Conservation (phyloP, 257 asterid genomes). For the Buddleja alternifolia region DNA sequence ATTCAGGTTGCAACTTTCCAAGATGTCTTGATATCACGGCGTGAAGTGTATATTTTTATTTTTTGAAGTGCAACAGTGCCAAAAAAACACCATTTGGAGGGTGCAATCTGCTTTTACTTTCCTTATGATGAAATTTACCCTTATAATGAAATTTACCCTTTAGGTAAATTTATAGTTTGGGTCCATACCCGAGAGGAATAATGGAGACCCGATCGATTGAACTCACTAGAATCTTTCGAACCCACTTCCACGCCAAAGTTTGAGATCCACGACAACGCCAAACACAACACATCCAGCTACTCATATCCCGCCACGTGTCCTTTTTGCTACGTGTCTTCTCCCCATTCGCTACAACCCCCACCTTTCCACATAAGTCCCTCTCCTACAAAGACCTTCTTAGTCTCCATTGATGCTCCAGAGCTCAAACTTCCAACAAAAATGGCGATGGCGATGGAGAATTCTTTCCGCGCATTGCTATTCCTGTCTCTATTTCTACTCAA, state of each 20-base stretch:
- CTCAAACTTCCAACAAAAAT: slow-evolving; percentile 37
- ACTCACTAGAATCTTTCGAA: slow-evolving; percentile 7
- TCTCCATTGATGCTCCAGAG: slow-evolving; percentile 22
- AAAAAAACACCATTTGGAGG: too few species aligned
- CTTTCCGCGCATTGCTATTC: slow-evolving; percentile 47
- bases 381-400: slow-evolving; percentile 36
- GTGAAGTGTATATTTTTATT: too few species aligned
- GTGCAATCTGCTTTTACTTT: too few species aligned
- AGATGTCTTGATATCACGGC: too few species aligned
- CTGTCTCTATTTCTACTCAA: slow-evolving; percentile 42
- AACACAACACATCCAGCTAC: slow-evolving; percentile 64
- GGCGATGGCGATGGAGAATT: slow-evolving; percentile 59
- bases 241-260: background rate
- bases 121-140: too few species aligned
- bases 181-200: background rate
- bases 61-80: too few species aligned
- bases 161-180: too few species aligned
- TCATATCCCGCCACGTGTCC: slow-evolving; percentile 56
- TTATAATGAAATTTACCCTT: too few species aligned
- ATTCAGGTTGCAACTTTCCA: too few species aligned
- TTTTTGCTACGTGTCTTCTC: slow-evolving; percentile 30
- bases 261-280: slow-evolving; percentile 35
- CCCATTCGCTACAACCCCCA: slow-evolving; percentile 34
- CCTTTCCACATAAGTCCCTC: slow-evolving; percentile 47
- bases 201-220: slow-evolving; percentile 1